phyloP scores from a whole-genome alignment of 2,329 filamentous ascomycete species.

The Fusarium phyllophilum region DNA sequence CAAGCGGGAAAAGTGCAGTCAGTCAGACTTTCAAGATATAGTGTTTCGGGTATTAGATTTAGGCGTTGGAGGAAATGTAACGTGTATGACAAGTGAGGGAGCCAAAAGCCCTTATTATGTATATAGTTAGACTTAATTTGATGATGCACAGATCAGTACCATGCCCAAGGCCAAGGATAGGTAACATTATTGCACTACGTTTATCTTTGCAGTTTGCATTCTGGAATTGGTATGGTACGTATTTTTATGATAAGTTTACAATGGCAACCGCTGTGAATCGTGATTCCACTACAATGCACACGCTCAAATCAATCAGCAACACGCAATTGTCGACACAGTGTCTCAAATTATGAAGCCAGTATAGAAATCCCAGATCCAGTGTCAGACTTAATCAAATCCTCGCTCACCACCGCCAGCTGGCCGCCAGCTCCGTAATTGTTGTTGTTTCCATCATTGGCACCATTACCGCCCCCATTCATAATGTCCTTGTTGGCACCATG shows the following conservation, averaged over 20 bases:
- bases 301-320: too few species aligned
- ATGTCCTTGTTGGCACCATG: too few species aligned
- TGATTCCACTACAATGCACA: background rate
- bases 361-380: too few species aligned
- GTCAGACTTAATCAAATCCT: too few species aligned
- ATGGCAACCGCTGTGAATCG: background rate
- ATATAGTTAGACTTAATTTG: background rate
- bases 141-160: background rate
- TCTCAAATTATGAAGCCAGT: too few species aligned
- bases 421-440: too few species aligned
- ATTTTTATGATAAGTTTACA: background rate
- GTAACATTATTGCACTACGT: rapidly evolving
- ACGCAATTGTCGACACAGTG: too few species aligned
- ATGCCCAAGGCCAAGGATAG: background rate
- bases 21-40: background rate
- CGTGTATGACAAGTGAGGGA: background rate
- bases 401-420: too few species aligned
- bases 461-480: too few species aligned
- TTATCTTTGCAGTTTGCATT: background rate
- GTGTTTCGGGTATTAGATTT: rapidly evolving
- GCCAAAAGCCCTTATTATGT: background rate
- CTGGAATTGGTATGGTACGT: rapidly evolving
- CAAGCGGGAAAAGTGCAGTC: background rate
- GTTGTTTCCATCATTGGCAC: too few species aligned
- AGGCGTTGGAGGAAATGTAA: background rate